These are phyloP conservation scores for Phaeotremella skinneri DNA, from an alignment of 768 basidiomycete genomes.

Conservation along the genomic window DNA sequence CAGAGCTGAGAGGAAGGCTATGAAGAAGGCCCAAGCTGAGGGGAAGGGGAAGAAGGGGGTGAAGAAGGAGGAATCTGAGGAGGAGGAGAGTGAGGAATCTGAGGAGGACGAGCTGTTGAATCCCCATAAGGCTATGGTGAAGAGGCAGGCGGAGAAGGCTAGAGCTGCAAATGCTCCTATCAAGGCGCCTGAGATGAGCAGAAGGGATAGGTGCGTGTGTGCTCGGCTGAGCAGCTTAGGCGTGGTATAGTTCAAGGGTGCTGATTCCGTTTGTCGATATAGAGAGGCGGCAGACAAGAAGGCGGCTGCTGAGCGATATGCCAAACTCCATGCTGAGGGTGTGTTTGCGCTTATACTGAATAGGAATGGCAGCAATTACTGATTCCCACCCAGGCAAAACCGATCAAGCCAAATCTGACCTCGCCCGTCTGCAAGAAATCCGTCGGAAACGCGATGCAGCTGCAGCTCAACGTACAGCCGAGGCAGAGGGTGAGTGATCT, in stretches of 20 bases:
- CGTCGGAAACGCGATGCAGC: constrained; percentile 83
- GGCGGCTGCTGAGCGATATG: constrained; percentile 80
- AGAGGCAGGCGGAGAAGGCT: constrained; percentile 26
- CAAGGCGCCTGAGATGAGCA: constrained; percentile 30
- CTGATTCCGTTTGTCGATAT: constrained; percentile 51
- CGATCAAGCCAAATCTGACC: constrained; percentile 80
- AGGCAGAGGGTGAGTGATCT: constrained; percentile 68
- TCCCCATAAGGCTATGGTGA: constrained; percentile 21
- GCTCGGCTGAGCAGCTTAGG: constrained; percentile 50
- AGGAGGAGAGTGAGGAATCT: constrained; percentile 18
- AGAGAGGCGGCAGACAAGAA: constrained; percentile 92
- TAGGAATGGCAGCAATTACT: constrained; percentile 49
- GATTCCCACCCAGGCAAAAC: constrained; percentile 78
- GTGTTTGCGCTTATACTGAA: constrained; percentile 14
- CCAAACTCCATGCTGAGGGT: constrained; percentile 66
- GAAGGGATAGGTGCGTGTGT: constrained; percentile 49
- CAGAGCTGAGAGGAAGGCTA: constrained; percentile 69
- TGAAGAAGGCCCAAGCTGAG: constrained; percentile 74
- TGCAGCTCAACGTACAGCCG: constrained; percentile 81
- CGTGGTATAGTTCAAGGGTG: too few relatives aligned
- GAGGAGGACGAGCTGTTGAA: constrained; percentile 22
- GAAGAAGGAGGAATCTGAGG: constrained; percentile 40
- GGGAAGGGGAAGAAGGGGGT: constrained; percentile 39
- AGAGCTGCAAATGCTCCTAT: constrained; percentile 21
- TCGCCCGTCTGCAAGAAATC: constrained; percentile 80